Evolutionary conservation across 1,284 basidiomycete species (phyloP).

Genomic region (Cystobasidium pallidum): DNA sequence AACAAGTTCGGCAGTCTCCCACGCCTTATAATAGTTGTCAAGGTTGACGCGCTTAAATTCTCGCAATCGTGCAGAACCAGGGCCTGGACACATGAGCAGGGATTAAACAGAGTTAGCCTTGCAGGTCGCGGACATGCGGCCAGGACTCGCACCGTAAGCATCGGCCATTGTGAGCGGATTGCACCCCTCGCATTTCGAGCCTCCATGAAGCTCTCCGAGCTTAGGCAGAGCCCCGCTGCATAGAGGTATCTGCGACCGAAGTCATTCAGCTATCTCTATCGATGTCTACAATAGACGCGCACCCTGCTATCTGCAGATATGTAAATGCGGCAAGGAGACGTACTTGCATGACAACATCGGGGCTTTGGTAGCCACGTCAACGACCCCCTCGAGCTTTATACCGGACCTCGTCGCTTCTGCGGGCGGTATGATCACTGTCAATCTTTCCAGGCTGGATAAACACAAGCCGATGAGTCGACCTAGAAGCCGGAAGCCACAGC

Average conservation of each 20-base stretch:
- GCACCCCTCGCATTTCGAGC: background rate
- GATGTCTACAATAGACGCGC: too few species aligned
- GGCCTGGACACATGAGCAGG: background rate
- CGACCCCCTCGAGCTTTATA: background rate
- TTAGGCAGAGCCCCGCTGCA: background rate
- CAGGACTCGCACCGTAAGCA: background rate
- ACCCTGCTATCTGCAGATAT: too few species aligned
- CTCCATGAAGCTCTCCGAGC: background rate
- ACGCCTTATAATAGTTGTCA: background rate
- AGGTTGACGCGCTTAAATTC: background rate
- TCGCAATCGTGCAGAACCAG: slow-evolving; percentile 22
- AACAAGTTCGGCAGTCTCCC: background rate
- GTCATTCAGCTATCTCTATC: background rate
- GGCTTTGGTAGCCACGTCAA: background rate
- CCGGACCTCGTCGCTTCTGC: background rate
- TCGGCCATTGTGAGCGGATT: background rate
- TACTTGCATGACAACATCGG: slow-evolving; percentile 28
- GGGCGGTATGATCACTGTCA: slow-evolving; percentile 12
- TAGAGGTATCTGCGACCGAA: background rate
- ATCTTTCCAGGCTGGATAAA: background rate
- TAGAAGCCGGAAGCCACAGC: background rate
- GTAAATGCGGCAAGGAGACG: background rate
- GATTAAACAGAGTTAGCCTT: background rate
- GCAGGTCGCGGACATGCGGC: background rate
- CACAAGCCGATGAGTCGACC: background rate